Evolutionary conservation across 2,329 filamentous ascomycete species (phyloP).

Genomic region (Xylaria sp.): DNA sequence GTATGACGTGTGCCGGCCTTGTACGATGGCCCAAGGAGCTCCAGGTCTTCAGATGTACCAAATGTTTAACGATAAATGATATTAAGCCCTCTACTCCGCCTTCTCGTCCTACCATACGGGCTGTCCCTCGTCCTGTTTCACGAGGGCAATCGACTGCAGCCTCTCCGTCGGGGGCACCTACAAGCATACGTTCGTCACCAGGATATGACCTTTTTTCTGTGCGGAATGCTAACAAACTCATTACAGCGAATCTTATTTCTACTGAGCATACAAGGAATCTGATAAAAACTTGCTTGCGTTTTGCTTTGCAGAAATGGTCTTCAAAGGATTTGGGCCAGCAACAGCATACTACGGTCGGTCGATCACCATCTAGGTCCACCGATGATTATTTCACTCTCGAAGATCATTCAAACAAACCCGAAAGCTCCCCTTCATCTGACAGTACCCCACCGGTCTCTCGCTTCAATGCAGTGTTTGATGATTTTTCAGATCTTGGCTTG

Average conservation of each 20-base stretch:
- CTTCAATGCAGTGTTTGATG: slow-evolving; percentile 50
- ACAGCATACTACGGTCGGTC: slow-evolving; percentile 21
- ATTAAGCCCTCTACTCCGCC: slow-evolving; percentile 59
- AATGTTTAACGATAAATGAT: slow-evolving; percentile 88
- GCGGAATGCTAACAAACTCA: slow-evolving; percentile 30
- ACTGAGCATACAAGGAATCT: slow-evolving; percentile 68
- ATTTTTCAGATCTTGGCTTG: slow-evolving; percentile 50
- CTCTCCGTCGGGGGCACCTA: slow-evolving; percentile 33
- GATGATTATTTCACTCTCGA: slow-evolving; percentile 39
- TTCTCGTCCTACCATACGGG: slow-evolving; percentile 39
- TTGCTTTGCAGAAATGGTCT: slow-evolving; percentile 50
- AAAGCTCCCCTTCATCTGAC: slow-evolving; percentile 40
- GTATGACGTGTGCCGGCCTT: slow-evolving; percentile 85
- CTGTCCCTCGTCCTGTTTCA: slow-evolving; percentile 24
- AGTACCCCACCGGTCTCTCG: slow-evolving; percentile 39
- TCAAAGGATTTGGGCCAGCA: slow-evolving; percentile 31
- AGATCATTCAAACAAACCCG: slow-evolving; percentile 36
- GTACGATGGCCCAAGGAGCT: slow-evolving; percentile 82
- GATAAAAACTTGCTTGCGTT: slow-evolving; percentile 52
- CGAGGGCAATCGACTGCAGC: slow-evolving; percentile 34
- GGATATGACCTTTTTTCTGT: not conserved
- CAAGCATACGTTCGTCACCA: slow-evolving; percentile 40
- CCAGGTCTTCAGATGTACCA: slow-evolving; percentile 81
- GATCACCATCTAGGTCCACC: slow-evolving; percentile 32
- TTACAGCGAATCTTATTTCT: slow-evolving; percentile 57